Evolutionary conservation across 805 yeast species (phyloP).

Genomic region (Kurtzmaniella cleridarum): DNA sequence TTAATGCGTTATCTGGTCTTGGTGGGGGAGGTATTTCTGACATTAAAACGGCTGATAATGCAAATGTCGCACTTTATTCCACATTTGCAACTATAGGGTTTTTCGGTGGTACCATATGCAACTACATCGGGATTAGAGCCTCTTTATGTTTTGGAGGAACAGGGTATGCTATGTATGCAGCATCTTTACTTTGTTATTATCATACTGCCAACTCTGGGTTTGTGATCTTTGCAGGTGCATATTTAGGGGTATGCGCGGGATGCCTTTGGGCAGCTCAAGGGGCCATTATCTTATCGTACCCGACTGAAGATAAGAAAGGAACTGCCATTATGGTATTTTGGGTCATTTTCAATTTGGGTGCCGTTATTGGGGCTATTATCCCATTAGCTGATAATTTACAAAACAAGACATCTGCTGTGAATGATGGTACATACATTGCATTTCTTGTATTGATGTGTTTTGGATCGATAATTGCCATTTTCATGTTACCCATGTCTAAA

Average conservation of each 20-base stretch:
- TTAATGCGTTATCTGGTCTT: slow-evolving; percentile 45
- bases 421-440: slow-evolving; percentile 49
- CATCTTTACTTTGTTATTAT: slow-evolving; percentile 44
- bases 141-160: slow-evolving; percentile 48
- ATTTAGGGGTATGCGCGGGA: slow-evolving; percentile 51
- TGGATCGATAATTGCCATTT: slow-evolving; percentile 42
- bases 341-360: slow-evolving; percentile 59
- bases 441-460: slow-evolving; percentile 46
- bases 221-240: slow-evolving; percentile 52
- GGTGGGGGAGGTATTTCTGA: slow-evolving; percentile 42
- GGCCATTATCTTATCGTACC: slow-evolving; percentile 51
- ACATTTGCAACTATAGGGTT: slow-evolving; percentile 56
- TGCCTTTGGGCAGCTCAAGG: slow-evolving; percentile 58
- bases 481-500: slow-evolving; percentile 43
- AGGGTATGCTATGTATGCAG: slow-evolving; percentile 51
- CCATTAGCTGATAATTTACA: slow-evolving; percentile 52
- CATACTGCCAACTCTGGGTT: slow-evolving; percentile 45
- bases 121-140: slow-evolving; percentile 41
- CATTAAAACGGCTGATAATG: slow-evolving; percentile 38
- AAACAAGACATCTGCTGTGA: slow-evolving; percentile 27
- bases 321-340: slow-evolving; percentile 50
- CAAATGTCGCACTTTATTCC: slow-evolving; percentile 48
- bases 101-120: slow-evolving; percentile 51
- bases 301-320: slow-evolving; percentile 50
- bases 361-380: slow-evolving; percentile 53